These are phyloP conservation scores for Pyronema omphalodes DNA, from an alignment of 495 filamentous ascomycete genomes.

Conservation along the genomic window DNA sequence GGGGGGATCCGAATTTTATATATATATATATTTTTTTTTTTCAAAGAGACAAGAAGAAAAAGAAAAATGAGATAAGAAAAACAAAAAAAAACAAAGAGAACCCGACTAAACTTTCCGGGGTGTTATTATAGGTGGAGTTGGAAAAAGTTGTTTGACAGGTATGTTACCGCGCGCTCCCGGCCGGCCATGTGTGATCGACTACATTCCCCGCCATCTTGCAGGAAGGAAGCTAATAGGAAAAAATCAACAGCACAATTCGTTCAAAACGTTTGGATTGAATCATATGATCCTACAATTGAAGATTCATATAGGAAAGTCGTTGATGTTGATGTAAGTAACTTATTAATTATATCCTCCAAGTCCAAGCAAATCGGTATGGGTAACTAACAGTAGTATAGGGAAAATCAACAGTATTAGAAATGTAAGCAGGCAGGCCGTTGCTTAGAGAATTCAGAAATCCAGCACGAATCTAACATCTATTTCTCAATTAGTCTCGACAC, in stretches of 20 bases:
- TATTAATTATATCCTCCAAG: not conserved
- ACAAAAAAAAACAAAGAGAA: not conserved
- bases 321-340: slow-evolving; percentile 65
- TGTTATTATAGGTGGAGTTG: slow-evolving; percentile 58
- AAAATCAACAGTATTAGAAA: slow-evolving; percentile 88
- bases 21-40: no score
- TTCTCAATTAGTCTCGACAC: slow-evolving; percentile 56
- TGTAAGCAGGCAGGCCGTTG: slow-evolving; percentile 41
- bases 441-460: not conserved
- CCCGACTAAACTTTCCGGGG: not conserved
- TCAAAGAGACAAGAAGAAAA: no score
- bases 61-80: no score
- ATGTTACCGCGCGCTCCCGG: slow-evolving; percentile 25
- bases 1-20: no score
- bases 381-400: slow-evolving; percentile 36
- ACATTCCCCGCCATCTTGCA: not conserved
- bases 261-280: slow-evolving; percentile 98
- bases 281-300: slow-evolving; percentile 96
- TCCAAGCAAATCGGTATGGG: not conserved
- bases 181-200: slow-evolving; percentile 14
- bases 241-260: slow-evolving; percentile 73
- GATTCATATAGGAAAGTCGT: slow-evolving; percentile 92
- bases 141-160: slow-evolving; percentile 97
- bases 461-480: not conserved
- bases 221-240: no score